These are phyloP conservation scores for Pleurozium schreberi DNA, from an alignment of 225 moss, liverwort and hornwort genomes.

Conservation along the genomic window DNA sequence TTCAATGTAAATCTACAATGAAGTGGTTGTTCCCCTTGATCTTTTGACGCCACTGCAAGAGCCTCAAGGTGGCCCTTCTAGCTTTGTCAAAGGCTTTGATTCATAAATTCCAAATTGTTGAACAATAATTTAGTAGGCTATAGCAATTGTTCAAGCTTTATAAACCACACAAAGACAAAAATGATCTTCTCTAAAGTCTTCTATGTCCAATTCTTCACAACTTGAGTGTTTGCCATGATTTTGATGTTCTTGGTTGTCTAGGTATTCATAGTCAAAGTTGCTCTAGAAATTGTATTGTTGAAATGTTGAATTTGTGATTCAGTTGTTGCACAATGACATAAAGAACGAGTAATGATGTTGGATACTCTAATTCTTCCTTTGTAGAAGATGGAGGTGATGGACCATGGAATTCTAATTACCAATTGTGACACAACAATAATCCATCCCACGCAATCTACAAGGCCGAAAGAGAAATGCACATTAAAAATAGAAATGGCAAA, in stretches of 20 bases:
- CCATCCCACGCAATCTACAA: no score
- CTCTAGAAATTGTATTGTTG: background rate
- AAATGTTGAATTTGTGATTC: background rate
- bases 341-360: rapidly evolving
- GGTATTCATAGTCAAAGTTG: background rate
- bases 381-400: background rate
- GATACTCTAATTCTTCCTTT: background rate
- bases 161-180: background rate
- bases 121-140: background rate
- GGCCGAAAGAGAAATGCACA: no score
- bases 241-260: background rate
- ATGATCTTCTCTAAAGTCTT: background rate
- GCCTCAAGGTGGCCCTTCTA: background rate
- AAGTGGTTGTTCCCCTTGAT: background rate
- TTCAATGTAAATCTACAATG: background rate
- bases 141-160: background rate
- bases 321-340: background rate
- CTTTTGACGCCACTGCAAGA: rapidly evolving
- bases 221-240: background rate
- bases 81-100: rapidly evolving
- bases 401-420: rapidly evolving
- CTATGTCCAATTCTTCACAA: background rate
- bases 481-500: no score
- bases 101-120: background rate
- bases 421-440: rapidly evolving